Evolutionary conservation across 371 early-diverging fungal species (phyloP).

Genomic region (Vairimorpha ceranae): DNA sequence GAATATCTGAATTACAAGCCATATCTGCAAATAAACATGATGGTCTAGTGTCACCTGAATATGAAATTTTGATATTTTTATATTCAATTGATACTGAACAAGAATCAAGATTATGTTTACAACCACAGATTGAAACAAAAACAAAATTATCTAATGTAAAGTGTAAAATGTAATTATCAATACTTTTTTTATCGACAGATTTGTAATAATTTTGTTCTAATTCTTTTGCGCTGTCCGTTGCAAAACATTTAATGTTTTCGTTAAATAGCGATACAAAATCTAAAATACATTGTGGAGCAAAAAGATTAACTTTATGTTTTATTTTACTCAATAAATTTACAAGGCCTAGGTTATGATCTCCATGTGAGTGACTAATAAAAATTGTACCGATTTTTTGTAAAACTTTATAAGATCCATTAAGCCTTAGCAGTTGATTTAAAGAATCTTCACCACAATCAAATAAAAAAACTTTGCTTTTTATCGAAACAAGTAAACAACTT

Average conservation of each 20-base stretch:
- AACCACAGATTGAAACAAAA: constrained; percentile 1
- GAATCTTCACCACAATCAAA: constrained; percentile 97
- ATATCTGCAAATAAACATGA: constrained; percentile 68
- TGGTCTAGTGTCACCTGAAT: constrained; percentile 93
- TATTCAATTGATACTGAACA: constrained; percentile 43
- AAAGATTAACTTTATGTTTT: constrained; percentile 34
- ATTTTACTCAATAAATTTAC: constrained; percentile 47
- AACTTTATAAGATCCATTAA: constrained; percentile 65
- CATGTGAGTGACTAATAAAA: constrained; percentile 92
- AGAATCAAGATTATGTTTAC: constrained; percentile 51
- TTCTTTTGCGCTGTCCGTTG: constrained; percentile 31
- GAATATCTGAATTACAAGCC: constrained; percentile 66
- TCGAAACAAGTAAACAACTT: constrained; percentile 63
- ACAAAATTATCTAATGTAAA: neutral
- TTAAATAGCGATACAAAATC: constrained; percentile 28
- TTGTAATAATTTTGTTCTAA: neutral
- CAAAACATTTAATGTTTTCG: constrained; percentile 12
- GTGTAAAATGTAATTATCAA: neutral
- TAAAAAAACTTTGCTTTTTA: constrained; percentile 60
- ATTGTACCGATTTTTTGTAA: constrained; percentile 66
- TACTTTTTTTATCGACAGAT: neutral
- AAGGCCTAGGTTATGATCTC: constrained; percentile 92
- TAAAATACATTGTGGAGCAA: constrained; percentile 34
- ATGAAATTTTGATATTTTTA: constrained; percentile 54
- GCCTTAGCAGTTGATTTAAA: constrained; percentile 74